phyloP scores from a whole-genome alignment of 768 basidiomycete species.

The Gymnopilus dilepis region DNA sequence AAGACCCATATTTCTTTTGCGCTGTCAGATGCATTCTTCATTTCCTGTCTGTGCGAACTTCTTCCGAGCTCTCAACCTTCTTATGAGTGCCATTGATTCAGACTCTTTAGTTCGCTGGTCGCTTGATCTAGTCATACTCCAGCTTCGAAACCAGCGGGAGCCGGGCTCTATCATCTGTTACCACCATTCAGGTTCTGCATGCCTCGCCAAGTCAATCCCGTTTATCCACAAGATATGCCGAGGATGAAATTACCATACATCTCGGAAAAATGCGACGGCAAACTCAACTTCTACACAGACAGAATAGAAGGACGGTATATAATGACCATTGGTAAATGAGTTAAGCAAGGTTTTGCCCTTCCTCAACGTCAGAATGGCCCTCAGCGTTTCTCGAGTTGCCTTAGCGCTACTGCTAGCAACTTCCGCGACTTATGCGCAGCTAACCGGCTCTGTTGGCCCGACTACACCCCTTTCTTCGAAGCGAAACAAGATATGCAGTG shows the following conservation, averaged over 20 bases:
- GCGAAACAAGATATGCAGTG: constrained; percentile 2
- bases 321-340: not conserved
- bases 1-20: not conserved
- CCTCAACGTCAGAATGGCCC: not conserved
- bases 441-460: not conserved
- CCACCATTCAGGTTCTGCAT: not conserved
- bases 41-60: not conserved
- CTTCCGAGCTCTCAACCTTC: not conserved
- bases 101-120: not conserved
- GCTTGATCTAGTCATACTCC: constrained; percentile 1
- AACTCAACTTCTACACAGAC: not conserved
- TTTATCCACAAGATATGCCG: constrained; percentile 5
- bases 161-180: not conserved
- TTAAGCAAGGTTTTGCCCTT: not conserved
- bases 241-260: not conserved
- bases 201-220: not conserved
- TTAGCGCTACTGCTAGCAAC: not conserved
- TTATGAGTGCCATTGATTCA: not conserved
- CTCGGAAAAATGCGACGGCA: not conserved
- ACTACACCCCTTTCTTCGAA: constrained; percentile 1
- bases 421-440: not conserved
- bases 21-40: not conserved
- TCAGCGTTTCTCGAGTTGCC: constrained; percentile 4
- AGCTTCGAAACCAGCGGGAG: not conserved
- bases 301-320: not conserved